Percentiles rank a stretch among this genome's conserved stretches.
These are phyloP conservation scores for Cryptococcus sp. DNA, from an alignment of 1,284 basidiomycete genomes.

Conservation along the genomic window DNA sequence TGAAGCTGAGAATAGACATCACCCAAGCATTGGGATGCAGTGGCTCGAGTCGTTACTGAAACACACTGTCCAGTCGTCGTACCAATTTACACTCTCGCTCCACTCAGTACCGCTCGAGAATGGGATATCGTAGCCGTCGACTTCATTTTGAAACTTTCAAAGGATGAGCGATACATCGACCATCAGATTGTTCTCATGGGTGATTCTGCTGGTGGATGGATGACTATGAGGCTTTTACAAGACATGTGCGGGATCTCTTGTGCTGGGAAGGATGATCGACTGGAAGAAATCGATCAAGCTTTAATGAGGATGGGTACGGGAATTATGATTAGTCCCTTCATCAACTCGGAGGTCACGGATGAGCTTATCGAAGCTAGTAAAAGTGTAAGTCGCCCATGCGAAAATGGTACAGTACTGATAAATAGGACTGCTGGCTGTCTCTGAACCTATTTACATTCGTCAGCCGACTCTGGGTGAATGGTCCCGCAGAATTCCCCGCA, in stretches of 20 bases:
- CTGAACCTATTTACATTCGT: not conserved
- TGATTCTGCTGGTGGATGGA: not conserved
- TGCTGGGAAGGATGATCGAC: not conserved
- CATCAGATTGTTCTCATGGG: not conserved
- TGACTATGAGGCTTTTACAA: not conserved
- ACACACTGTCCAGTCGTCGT: not conserved
- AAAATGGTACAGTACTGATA: not conserved
- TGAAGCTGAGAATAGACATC: too few species aligned
- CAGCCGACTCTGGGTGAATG: not conserved
- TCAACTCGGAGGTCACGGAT: not conserved
- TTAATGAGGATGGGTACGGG: not conserved
- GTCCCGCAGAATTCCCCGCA: not conserved
- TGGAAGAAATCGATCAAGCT: not conserved
- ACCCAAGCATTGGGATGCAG: too few species aligned
- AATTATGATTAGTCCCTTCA: not conserved
- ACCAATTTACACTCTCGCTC: not conserved
- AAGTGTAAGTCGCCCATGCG: not conserved
- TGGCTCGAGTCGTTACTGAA: too few species aligned
- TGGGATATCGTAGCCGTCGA: not conserved
- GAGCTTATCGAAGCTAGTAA: not conserved
- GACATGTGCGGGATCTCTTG: not conserved
- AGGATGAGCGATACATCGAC: not conserved
- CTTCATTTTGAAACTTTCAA: not conserved
- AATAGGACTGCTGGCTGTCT: not conserved
- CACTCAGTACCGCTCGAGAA: not conserved